Evolutionary conservation across 495 filamentous ascomycete genomes (phyloP).

Genomic region (Gamarada debralockiae): DNA sequence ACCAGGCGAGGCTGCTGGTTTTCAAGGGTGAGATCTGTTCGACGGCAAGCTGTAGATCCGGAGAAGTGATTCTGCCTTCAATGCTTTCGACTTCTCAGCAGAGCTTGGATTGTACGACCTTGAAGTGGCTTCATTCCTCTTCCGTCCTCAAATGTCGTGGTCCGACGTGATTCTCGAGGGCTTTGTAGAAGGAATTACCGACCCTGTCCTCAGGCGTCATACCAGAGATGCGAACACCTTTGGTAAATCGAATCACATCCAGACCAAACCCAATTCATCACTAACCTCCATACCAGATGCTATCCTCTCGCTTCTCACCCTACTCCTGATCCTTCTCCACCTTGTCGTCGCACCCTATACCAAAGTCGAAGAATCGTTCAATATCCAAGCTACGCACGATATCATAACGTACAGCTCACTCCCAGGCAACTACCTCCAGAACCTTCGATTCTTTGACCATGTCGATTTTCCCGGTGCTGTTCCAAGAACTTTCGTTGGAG

Average conservation of each 20-base stretch:
- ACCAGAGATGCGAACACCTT: too few relatives aligned
- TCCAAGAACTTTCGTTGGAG: conserved; percentile 83
- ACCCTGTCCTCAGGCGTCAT: too few relatives aligned
- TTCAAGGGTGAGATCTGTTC: too few relatives aligned
- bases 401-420: conserved; percentile 78
- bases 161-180: too few relatives aligned
- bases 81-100: too few relatives aligned
- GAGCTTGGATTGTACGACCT: too few relatives aligned
- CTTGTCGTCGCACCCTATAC: conserved; percentile 82
- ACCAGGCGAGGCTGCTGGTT: conserved; percentile 14
- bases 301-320: conserved; percentile 54
- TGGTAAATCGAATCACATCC: too few relatives aligned
- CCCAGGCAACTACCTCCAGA: conserved; percentile 41
- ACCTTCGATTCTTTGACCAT: conserved; percentile 73
- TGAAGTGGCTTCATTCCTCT: too few relatives aligned
- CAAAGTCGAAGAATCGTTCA: conserved; percentile 99
- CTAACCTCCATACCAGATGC: conserved; percentile 35
- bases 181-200: too few relatives aligned
- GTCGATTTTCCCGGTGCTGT: conserved; percentile 88
- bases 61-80: too few relatives aligned
- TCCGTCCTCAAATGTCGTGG: too few relatives aligned
- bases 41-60: too few relatives aligned
- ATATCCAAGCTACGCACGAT: conserved; percentile 92
- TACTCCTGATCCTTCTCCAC: conserved; percentile 67
- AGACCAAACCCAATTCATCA: background rate